Base-by-base conservation (phyloP, 306 rosid genomes). In the Vigna mungo region DNA sequence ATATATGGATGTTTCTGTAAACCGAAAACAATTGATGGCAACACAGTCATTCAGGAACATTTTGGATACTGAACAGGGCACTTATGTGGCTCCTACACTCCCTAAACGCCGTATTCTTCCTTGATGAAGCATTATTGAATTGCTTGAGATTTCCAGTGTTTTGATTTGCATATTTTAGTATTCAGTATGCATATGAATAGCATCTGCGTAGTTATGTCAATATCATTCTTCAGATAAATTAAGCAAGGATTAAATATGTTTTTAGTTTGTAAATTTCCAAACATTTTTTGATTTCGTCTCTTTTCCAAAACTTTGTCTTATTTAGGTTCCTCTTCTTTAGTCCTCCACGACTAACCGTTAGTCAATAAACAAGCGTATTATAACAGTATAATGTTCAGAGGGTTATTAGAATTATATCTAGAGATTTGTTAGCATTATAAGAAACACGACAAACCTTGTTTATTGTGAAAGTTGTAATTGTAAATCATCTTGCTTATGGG, bases 41-140 rank as follows among this genome's bases (percentile, higher is more conserved):
- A 51, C 74, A 46, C 69, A 36, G 41, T 68, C 14, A 73, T 67
- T 79, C 78, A 4, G 37, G 67, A 63, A 20, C 39, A 34, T 21
- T 65, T 21, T 72, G 68, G 90, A 83, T 49, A 60, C 84, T 65
- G 98, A 90, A 51, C 87, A 51, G 72, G 93, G 89, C 18, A 70
- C 83, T 37, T 92, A 87, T 78, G 72, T 87, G 48, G 89, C 94
- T 80, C 95, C 84, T 92, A 97, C 99, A 95, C 85, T 90, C 99
- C 2, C 23, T 95, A 74, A 95, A 95, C 36, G 93, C 91, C 17
- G 73, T 88, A 80, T 83, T 90, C 82, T 91, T 95, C 54, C 89
- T 95, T 10, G 99, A 94, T 7, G 99, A 92, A 70, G 82, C 89
- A 20, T 44, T 83, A 56, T 84, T 95, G 81, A 95, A 92, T 77